These are phyloP conservation scores for Ogataea corticis DNA, from an alignment of 805 yeast species.

Conservation along the genomic window DNA sequence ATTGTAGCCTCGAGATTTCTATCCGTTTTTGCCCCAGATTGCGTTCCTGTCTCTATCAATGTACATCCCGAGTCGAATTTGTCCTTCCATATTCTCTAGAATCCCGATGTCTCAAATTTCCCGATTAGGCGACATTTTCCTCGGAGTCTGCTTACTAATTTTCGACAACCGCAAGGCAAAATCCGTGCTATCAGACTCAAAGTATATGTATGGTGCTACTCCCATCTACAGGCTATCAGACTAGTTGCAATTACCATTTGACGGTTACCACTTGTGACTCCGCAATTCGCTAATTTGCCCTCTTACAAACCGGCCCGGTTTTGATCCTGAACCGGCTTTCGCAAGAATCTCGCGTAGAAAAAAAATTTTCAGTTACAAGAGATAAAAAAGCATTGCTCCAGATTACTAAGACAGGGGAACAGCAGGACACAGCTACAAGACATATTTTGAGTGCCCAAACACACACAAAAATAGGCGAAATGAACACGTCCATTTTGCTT, in stretches of 20 bases:
- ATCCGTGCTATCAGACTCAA: background rate
- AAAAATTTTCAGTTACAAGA: conserved; percentile 1
- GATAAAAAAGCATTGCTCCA: background rate
- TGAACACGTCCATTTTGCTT: conserved; percentile 34
- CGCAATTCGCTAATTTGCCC: background rate
- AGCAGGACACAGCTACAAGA: background rate
- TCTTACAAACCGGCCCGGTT: conserved; percentile 1
- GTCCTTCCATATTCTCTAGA: background rate
- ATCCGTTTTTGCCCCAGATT: background rate
- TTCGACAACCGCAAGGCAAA: background rate
- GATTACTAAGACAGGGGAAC: background rate
- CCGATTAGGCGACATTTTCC: conserved; percentile 7
- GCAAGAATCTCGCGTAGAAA: conserved; percentile 3
- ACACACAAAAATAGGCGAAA: background rate
- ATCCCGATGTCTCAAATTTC: conserved; percentile 1
- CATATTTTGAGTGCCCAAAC: background rate
- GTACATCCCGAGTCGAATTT: background rate
- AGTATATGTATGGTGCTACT: background rate
- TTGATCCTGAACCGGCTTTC: conserved; percentile 4
- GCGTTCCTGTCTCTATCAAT: background rate
- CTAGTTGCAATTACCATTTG: too few relatives aligned
- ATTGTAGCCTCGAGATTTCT: background rate
- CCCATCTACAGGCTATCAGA: too few relatives aligned
- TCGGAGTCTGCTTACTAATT: background rate
- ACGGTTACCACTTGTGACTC: background rate